These are phyloP conservation scores for Basidioascus undulatus DNA, from an alignment of 768 basidiomycete genomes.

Conservation along the genomic window DNA sequence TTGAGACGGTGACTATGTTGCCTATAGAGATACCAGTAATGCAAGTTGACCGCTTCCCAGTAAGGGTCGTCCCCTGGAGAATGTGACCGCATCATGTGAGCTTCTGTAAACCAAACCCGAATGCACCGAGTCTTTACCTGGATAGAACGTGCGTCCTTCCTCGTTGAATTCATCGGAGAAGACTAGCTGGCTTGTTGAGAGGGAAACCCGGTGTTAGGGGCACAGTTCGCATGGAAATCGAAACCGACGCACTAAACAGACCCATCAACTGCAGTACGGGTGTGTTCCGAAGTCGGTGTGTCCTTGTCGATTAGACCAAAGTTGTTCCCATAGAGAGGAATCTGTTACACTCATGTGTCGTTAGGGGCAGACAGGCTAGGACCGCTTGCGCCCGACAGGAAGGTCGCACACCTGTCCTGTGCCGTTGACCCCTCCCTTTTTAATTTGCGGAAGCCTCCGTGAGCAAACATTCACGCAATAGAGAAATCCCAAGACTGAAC, in stretches of 20 bases:
- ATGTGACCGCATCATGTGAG: too few species aligned
- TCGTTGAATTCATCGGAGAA: constrained; percentile 76
- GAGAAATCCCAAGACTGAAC: neutral
- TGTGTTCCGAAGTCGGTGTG: constrained; percentile 30
- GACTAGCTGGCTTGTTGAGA: constrained; percentile 35
- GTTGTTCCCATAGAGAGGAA: too few species aligned
- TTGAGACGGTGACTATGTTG: too few species aligned
- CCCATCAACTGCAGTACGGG: constrained; percentile 32
- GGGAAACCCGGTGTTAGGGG: constrained; percentile 30
- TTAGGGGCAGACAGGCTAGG: constrained; percentile 25
- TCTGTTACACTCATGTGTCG: too few species aligned
- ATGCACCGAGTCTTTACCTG: too few species aligned
- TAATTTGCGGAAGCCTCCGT: neutral
- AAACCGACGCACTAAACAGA: too few species aligned
- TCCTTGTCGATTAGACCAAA: constrained; percentile 50
- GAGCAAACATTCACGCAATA: neutral
- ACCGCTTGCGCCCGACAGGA: neutral
- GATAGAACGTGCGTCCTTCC: constrained; percentile 57
- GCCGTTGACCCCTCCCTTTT: neutral
- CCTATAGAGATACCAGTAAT: constrained; percentile 31
- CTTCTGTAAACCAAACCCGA: too few species aligned
- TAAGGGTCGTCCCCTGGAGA: constrained; percentile 78
- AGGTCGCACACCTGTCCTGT: neutral
- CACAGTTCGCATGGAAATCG: too few species aligned
- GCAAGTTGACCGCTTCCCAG: constrained; percentile 61